Evolutionary conservation across 2,329 filamentous ascomycete species (phyloP), one percentile per base, ranked within the genome.

Genomic region (Penicillium thymicola): DNA sequence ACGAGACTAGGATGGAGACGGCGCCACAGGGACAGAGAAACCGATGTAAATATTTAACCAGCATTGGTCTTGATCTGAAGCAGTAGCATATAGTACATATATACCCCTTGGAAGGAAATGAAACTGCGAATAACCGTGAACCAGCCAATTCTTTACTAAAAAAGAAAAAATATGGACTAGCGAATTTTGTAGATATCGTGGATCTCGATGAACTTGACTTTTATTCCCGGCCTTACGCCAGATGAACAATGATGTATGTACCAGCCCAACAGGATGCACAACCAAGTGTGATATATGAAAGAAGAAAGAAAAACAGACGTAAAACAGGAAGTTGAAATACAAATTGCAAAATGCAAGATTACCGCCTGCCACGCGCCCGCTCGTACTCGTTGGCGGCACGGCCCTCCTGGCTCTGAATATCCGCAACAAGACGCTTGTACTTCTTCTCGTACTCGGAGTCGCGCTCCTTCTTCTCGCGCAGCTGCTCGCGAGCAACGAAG

Each of bases 391-490:
- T 97, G 42, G 85, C 82, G 75, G 94, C 92, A 57, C 82, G 80
- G 1, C 93, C 93, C 75, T 97, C 94, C 78, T 96, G 89, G 65
- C 89, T 90, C 78, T 99, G 93, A 67, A 99, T 97, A 82, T 97
- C 92, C 10, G 92, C 90, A 65, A 97, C 86, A 59, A 99, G 81
- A 63, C 89, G 85, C 81, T 89, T 90, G 80, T 93, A 96, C 83
- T 97, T 97, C 81, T 89, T 90, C 81, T 97, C 93, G 81, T 99
- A 97, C 63, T 90, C 92, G 56, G 85, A 85, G 79, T 97, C 94
- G 78, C 86, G 88, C 78, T 90, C 89, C 82, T 92, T 96, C 86
- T 97, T 97, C 79, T 95, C 82, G 67, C 85, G 84, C 68, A 99
- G 81, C 75, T 90, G 89, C 82, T 97, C 92, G 65, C 93, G 83